A percentile compares a stretch with the other conserved stretches of the same genome.
phyloP scores from a whole-genome alignment of 2,329 filamentous ascomycete species.

The Massarina eburnea region DNA sequence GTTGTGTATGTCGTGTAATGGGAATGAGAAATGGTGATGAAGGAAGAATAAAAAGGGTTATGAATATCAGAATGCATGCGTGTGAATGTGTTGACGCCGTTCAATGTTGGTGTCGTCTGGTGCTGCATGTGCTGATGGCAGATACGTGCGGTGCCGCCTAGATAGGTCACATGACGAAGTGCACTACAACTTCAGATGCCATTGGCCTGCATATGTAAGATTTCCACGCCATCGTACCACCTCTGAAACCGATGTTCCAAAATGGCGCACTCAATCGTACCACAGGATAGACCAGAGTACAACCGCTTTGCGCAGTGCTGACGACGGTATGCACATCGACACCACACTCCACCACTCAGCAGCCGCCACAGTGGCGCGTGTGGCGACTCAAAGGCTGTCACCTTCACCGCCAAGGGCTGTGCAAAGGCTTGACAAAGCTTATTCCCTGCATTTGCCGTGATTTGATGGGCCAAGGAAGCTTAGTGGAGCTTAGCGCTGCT shows the following conservation, averaged over 20 bases:
- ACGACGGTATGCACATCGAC: constrained; percentile 1
- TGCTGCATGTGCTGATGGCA: no score
- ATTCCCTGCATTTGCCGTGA: constrained; percentile 24
- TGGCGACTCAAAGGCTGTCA: background rate
- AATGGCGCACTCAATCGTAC: no score
- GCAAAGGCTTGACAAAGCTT: constrained; percentile 32
- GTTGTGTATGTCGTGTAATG: background rate
- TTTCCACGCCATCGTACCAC: no score
- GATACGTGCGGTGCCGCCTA: no score
- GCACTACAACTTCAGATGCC: no score
- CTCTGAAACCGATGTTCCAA: no score
- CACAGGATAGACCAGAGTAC: no score
- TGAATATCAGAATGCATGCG: no score
- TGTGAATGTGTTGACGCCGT: no score
- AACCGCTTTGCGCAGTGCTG: background rate
- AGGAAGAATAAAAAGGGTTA: background rate
- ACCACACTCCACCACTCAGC: constrained; percentile 2
- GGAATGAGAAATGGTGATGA: background rate
- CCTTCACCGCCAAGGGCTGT: constrained; percentile 27
- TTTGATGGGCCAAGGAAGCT: constrained; percentile 29
- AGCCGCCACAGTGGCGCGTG: constrained; percentile 7
- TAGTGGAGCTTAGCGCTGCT: constrained; percentile 22
- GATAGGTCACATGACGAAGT: no score
- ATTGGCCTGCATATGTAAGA: no score
- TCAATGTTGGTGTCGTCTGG: no score